A percentile compares a stretch with the other conserved stretches of the same genome.
Conservation (phyloP, 2,329 filamentous ascomycete genomes). For the Fusarium palustre region DNA sequence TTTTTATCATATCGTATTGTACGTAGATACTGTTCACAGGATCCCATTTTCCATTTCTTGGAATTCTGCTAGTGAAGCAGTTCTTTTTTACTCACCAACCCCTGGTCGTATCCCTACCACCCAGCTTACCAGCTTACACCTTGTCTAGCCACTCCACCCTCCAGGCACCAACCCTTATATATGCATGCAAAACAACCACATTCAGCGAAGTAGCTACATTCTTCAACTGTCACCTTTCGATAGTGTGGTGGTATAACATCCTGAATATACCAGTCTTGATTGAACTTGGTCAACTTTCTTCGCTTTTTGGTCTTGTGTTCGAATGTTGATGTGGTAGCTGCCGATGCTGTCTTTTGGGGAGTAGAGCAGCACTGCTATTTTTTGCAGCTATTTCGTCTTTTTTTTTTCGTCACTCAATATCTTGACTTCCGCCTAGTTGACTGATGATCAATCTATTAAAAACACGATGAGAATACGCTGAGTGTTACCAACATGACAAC, state of each 20-base stretch:
- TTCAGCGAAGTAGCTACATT: conserved; percentile 10
- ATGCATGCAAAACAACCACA: background rate
- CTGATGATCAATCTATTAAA: background rate
- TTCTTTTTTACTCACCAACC: background rate
- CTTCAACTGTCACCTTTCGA: background rate
- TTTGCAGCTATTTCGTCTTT: background rate
- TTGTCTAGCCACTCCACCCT: background rate
- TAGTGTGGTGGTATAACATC: conserved; percentile 3
- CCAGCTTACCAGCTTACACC: background rate
- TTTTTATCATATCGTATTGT: background rate
- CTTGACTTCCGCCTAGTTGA: background rate
- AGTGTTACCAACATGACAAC: background rate
- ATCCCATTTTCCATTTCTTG: too few relatives aligned
- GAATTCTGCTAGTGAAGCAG: background rate
- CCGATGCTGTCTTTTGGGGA: background rate
- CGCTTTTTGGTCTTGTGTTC: background rate
- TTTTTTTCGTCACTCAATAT: background rate
- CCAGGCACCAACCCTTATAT: background rate
- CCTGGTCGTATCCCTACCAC: too few relatives aligned
- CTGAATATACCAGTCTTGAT: background rate
- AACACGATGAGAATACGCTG: background rate
- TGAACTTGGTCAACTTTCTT: background rate
- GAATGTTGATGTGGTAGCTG: background rate
- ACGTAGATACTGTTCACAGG: background rate
- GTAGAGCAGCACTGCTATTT: background rate